Base-by-base conservation (phyloP, 2,329 filamentous ascomycete genomes). In the Trichothecium sympodiale region DNA sequence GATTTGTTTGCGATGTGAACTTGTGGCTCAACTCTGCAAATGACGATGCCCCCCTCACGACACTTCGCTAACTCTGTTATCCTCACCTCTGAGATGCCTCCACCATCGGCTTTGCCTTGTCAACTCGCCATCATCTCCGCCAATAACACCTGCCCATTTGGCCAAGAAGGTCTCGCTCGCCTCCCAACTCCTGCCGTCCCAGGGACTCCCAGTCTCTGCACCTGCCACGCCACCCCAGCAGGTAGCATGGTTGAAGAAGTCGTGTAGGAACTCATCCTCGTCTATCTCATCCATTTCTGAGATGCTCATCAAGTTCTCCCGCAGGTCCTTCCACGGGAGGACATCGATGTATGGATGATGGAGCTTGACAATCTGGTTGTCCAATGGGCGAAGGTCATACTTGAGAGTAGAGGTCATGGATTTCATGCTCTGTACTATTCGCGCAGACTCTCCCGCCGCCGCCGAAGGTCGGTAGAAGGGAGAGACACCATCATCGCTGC, bases 121-220 rank as follows among this genome's bases (percentile, higher is more conserved):
- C 43, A 53, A 30, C 36, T 53, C 49, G 2, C 49, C 51, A 8
- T 52, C 48, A 2, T 47, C 43, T 3, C 51, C 50, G 5, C 51
- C 51, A 17, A 52, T 45, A 8, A 53, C 40, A 14, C 43, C 36
- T 39, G 43, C 46, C 49, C 48, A 53, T 36, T 50, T 53, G 26
- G 47, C 40, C 31, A 53, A 33, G 29, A 53, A 53, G 28, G 41
- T 37, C n/a, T 49, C 48, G 5, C 39, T 50, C 7, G 47, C 50
- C 29, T 53, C 50, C 50, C 50, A 53, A 14, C 47, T 53, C 26
- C 50, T 47, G 8, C 42, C 38, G 18, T 53, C 50, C 50, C 50
- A 53, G 7, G 51, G 49, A 1, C 30, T 37, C 13, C 41, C 41
- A 15, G 47, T 45, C 20, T 48, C 49, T n/a, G 44, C 43, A 4